These are phyloP conservation scores for Nematocida homosporus DNA, from an alignment of 371 early-diverging fungal genomes.

Conservation along the genomic window DNA sequence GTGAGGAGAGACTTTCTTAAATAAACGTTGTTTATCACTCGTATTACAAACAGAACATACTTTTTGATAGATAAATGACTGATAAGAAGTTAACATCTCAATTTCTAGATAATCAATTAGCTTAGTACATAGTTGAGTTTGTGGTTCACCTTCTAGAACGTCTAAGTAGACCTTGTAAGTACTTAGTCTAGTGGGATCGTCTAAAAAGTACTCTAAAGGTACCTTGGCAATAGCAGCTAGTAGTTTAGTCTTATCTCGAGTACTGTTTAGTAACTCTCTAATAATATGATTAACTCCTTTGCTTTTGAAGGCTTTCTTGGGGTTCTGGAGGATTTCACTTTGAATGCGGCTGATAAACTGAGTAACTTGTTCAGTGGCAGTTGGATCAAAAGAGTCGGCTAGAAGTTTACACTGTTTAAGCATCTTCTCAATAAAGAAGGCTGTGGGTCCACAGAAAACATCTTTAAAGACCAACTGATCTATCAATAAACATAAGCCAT, in stretches of 20 bases:
- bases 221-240: background rate
- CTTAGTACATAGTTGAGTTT: slow-evolving; percentile 10
- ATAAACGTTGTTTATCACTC: slow-evolving; percentile 48
- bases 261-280: slow-evolving; percentile 7
- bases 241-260: background rate
- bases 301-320: slow-evolving; percentile 27
- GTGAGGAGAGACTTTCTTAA: slow-evolving; percentile 32
- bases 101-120: slow-evolving; percentile 15
- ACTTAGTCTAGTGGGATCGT: slow-evolving; percentile 24
- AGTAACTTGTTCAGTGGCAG: background rate
- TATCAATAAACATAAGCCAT: background rate
- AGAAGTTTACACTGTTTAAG: background rate
- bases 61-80: slow-evolving; percentile 61
- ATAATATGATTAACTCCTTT: slow-evolving; percentile 53
- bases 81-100: slow-evolving; percentile 24
- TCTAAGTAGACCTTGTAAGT: slow-evolving; percentile 32
- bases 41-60: slow-evolving; percentile 30
- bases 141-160: slow-evolving; percentile 21
- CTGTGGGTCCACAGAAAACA: slow-evolving; percentile 21
- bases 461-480: slow-evolving; percentile 10
- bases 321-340: background rate
- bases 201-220: slow-evolving; percentile 5
- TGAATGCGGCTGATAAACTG: background rate
- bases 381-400: background rate
- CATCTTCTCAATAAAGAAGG: slow-evolving; percentile 40